Base-by-base conservation (phyloP, 148 eudicot genomes). In the Hydrangea macrophylla region DNA sequence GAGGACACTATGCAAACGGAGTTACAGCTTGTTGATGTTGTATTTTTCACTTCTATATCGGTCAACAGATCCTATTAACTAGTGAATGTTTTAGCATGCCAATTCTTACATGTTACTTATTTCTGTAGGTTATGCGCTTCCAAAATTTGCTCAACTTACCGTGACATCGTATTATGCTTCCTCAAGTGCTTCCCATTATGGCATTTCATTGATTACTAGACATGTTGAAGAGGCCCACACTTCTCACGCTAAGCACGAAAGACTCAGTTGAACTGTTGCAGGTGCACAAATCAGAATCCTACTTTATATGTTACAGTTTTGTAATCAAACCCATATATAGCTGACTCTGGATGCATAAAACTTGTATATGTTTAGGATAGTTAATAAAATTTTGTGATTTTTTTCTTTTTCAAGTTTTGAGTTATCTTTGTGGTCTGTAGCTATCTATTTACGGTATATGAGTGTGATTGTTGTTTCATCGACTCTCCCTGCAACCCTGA, bases 161-260 rank as follows among this genome's bases (percentile, higher is more conserved):
- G 87, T 90, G 83, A 88, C 89, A 33, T 88, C 96, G 13, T 90
- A 88, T 80, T 85, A 83, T 80, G 88, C 89, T 73, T 84, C 97
- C 45, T 94, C 96, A 53, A 90, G 98, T 60, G 84, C 85, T 54
- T 83, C 98, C 56, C 92, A 86, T 70, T 88, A 90, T 70, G 89
- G 84, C 73, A 78, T 94, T 61, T 94, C 98, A 39, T 79, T 90
- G 72, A 76, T 88, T 20, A 88, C 97, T 32, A 78, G 96, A 74
- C 85, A 76, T 62, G 71, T 90, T 4, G 96, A 94, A 70, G 91
- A 88, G 62, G 75, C 86, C 58, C 84, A 88, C 65, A 73, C 77
- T 59, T 88, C 88, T 48, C 79, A 76, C 15, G 37, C 79, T 48
- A 85, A 71, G 74, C 82, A 69, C 25, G 77, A 82, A 50, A 80